These are phyloP conservation scores for Fusarium keratoplasticum DNA, from an alignment of 2,329 filamentous ascomycete genomes.

Conservation along the genomic window DNA sequence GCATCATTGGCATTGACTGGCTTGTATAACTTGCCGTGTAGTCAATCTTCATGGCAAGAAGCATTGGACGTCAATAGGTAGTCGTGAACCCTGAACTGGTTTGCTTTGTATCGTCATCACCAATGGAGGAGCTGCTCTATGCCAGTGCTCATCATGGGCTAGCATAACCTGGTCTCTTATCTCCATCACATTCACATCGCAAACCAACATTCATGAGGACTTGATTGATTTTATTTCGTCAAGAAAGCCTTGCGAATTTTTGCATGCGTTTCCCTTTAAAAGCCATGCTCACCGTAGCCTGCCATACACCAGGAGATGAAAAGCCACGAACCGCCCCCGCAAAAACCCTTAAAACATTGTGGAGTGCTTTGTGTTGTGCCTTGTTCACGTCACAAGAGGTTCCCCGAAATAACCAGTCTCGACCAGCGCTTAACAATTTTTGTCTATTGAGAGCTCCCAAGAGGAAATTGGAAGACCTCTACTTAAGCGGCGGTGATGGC, in stretches of 20 bases:
- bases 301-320: constrained; percentile 54
- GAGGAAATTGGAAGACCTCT: constrained; percentile 14
- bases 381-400: constrained; percentile 36
- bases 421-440: constrained; percentile 41
- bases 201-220: constrained; percentile 37
- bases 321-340: constrained; percentile 52
- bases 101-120: background rate
- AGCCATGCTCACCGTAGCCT: constrained; percentile 55
- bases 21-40: background rate
- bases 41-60: background rate
- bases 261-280: constrained; percentile 53
- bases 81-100: background rate
- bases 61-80: background rate
- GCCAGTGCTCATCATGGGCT: background rate
- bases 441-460: constrained; percentile 29
- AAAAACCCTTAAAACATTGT: constrained; percentile 46
- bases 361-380: constrained; percentile 37
- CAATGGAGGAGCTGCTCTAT: too few species aligned
- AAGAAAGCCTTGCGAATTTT: constrained; percentile 52
- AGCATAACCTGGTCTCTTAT: background rate
- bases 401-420: constrained; percentile 39
- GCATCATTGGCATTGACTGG: background rate
- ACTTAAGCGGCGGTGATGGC: constrained; percentile 74
- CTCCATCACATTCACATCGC: background rate
- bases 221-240: constrained; percentile 53